Evolutionary conservation across 192 early-diverging fungal species (phyloP), one percentile per base, ranked within the genome.

Genomic region (Coemansia sp.): DNA sequence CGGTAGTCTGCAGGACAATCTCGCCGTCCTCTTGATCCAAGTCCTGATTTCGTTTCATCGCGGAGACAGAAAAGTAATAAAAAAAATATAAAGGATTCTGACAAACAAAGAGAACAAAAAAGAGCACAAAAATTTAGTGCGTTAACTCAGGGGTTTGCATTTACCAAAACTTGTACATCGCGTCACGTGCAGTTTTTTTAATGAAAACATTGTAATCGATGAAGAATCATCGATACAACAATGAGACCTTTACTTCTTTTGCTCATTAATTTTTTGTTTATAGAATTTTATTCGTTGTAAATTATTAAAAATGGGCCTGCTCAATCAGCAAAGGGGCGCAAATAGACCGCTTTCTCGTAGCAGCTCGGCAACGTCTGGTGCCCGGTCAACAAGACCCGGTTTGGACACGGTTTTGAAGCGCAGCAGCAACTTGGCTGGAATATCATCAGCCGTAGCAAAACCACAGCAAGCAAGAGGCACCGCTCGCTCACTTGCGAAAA

Each of bases 11-110:
- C 42, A 45, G 16, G 28, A 62, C 62, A 25, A 77, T 77, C 58
- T 77, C 75, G 66, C 75, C 75, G 4, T 77, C 75, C 36, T 77
- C 75, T 7, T 64, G 52, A 16, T 67, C 64, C 32, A 60, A 4
- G 3, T 49, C 56, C 18, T 12, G 12, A 14, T 11, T 45, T 45
- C 42, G 5, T 2, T 45, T 14, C 42, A 45, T 45, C 12, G 12
- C 16, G 12, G 42, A 45, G 16, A 45, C 3, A 45, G 8, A 45
- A 45, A 7, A 5, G 16, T 16, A 7, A 10, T 38, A 10, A 10
- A 7, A 10, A 38, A 38, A 38, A 10, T 38, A 10, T 10, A 38
- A 38, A n/a, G n/a, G 36, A 38, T 10, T 38, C 4, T 4, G 36
- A 38, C 10, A 10, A 38, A 10, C 10, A 38, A 38, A 38, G 10